Conservation (phyloP, 1,139 yeast species). For the Lodderomyces theae region DNA sequence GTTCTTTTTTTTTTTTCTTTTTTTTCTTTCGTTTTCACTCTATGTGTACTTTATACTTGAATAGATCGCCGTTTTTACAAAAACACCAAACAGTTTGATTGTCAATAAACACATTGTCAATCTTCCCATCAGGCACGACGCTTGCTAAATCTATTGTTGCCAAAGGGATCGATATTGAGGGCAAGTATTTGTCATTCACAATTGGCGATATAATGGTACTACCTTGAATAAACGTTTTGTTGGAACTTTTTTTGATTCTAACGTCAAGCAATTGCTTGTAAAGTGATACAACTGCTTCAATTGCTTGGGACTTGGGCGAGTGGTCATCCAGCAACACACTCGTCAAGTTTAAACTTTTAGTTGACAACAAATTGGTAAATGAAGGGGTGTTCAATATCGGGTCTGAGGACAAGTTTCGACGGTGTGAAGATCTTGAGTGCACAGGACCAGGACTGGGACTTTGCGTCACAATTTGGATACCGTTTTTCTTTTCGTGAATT, state of each 20-base stretch:
- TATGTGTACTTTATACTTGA: constrained; percentile 24
- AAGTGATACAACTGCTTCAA: constrained; percentile 28
- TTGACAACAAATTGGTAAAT: constrained; percentile 10
- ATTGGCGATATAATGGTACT: constrained; percentile 37
- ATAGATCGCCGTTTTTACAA: constrained; percentile 52
- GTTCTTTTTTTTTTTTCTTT: no score
- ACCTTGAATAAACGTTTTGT: constrained; percentile 13
- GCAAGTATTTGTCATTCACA: constrained; percentile 38
- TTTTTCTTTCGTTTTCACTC: no score
- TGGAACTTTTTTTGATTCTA: constrained; percentile 31
- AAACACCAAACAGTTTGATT: constrained; percentile 47
- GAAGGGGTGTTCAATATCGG: constrained; percentile 10
- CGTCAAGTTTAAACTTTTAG: constrained; percentile 14
- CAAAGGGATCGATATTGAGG: constrained; percentile 41
- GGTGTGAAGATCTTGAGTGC: constrained; percentile 4
- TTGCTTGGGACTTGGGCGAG: constrained; percentile 4
- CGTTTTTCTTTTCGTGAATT: constrained; percentile 13
- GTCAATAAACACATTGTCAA: constrained; percentile 43
- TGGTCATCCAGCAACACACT: constrained; percentile 10
- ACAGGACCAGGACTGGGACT: constrained; percentile 15
- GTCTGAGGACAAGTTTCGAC: constrained; percentile 9
- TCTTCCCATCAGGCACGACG: constrained; percentile 39
- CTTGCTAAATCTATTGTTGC: constrained; percentile 33
- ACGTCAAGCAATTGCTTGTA: constrained; percentile 38
- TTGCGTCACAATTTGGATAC: constrained; percentile 7